Conservation (phyloP, 2,329 filamentous ascomycete species). For the Aspergillus hiratsukae region DNA sequence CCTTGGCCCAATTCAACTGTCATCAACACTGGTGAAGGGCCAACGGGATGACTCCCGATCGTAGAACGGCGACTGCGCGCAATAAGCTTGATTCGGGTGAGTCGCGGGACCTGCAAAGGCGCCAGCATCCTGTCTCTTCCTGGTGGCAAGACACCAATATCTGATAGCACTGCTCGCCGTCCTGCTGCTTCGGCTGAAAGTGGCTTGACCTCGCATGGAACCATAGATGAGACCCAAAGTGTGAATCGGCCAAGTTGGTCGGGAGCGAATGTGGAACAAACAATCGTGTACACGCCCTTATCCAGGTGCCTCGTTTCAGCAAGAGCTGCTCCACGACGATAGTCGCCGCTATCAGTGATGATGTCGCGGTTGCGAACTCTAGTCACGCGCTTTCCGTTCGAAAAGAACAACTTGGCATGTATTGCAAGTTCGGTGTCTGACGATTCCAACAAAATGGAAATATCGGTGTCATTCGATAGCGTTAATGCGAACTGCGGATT, state of each 20-base stretch:
- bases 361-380: conserved; percentile 69
- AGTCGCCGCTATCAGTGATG: conserved; percentile 79
- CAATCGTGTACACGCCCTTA: conserved; percentile 75
- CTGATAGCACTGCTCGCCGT: conserved; percentile 53
- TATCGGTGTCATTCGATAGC: conserved; percentile 52
- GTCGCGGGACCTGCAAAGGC: conserved; percentile 46
- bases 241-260: conserved; percentile 71
- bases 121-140: conserved; percentile 52
- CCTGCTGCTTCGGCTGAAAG: conserved; percentile 74
- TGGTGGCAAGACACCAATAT: conserved; percentile 47
- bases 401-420: conserved; percentile 81
- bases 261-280: conserved; percentile 85
- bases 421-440: conserved; percentile 64
- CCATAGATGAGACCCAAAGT: conserved; percentile 66
- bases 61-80: conserved; percentile 44
- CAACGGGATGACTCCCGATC: conserved; percentile 35
- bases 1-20: conserved; percentile 70
- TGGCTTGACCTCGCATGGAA: conserved; percentile 50
- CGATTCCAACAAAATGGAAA: conserved; percentile 72
- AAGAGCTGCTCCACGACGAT: conserved; percentile 72
- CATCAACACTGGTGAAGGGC: conserved; percentile 58
- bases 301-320: conserved; percentile 59
- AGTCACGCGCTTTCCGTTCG: conserved; percentile 65
- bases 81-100: conserved; percentile 61
- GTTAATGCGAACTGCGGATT: conserved; percentile 81